A percentile compares a stretch with the other conserved stretches of the same genome.
Conservation (phyloP, 805 yeast genomes). For the Candida sphagnicola region DNA sequence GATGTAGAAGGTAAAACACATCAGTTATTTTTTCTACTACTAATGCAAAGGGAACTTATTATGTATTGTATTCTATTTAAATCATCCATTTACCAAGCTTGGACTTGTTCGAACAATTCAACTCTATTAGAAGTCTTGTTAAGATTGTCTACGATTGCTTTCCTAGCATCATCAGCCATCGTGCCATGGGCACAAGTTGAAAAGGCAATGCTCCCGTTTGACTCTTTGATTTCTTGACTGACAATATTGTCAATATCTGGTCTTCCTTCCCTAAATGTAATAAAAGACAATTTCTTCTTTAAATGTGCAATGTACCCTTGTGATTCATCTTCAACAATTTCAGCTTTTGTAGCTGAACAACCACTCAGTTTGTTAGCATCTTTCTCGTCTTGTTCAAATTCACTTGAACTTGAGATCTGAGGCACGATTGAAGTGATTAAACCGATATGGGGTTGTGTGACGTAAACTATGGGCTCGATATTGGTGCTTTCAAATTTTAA, state of each 20-base stretch:
- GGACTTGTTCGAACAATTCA: conserved; percentile 30
- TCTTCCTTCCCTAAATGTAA: conserved; percentile 41
- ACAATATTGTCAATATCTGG: conserved; percentile 33
- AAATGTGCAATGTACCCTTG: conserved; percentile 1
- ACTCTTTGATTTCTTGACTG: conserved; percentile 28
- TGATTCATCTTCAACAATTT: background rate
- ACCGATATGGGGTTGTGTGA: conserved; percentile 29
- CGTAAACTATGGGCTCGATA: conserved; percentile 38
- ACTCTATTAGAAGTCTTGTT: conserved; percentile 20
- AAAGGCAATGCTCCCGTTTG: conserved; percentile 39
- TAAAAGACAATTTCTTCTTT: conserved; percentile 19
- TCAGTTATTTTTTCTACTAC: no score
- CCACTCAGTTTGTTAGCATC: background rate
- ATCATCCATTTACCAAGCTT: conserved; percentile 24
- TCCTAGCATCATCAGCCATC: conserved; percentile 32
- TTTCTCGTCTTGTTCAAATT: conserved; percentile 1
- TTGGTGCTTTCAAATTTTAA: conserved; percentile 25
- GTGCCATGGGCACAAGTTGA: conserved; percentile 46
- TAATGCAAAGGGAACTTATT: no score
- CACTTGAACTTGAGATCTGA: conserved; percentile 1
- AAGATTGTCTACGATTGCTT: conserved; percentile 19
- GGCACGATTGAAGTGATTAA: conserved; percentile 2
- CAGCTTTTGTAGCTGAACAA: background rate
- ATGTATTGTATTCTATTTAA: no score
- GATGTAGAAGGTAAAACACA: no score